A percentile compares a stretch with the other conserved stretches of the same genome.
These are phyloP conservation scores for Cetradonia linearis DNA, from an alignment of 495 filamentous ascomycete genomes.

Conservation along the genomic window DNA sequence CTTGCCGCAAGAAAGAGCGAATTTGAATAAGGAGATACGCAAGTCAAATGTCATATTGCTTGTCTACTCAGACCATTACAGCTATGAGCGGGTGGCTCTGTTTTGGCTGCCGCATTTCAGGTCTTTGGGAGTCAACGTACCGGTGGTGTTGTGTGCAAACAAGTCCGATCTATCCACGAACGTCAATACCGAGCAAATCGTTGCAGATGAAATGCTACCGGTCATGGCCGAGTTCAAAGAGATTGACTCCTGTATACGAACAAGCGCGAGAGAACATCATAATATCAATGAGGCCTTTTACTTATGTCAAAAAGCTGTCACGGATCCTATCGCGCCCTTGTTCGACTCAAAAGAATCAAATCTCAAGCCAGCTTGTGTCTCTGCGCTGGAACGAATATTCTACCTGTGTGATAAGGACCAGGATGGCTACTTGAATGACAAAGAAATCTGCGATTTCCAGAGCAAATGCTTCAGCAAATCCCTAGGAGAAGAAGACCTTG, in stretches of 20 bases:
- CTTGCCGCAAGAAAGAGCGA: slow-evolving; percentile 80
- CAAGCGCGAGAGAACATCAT: slow-evolving; percentile 85
- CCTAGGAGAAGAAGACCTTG: slow-evolving; percentile 63
- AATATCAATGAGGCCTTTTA: slow-evolving; percentile 98
- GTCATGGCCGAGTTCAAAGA: slow-evolving; percentile 99
- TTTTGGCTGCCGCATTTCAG: slow-evolving; percentile 98
- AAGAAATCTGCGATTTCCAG: slow-evolving; percentile 85
- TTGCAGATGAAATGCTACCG: slow-evolving; percentile 95
- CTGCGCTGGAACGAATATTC: slow-evolving; percentile 80
- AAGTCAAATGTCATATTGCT: slow-evolving; percentile 96
- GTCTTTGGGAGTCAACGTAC: slow-evolving; percentile 94
- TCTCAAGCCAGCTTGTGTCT: slow-evolving; percentile 78
- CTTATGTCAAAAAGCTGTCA: slow-evolving; percentile 96
- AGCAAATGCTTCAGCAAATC: slow-evolving; percentile 81
- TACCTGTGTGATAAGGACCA: slow-evolving; percentile 94
- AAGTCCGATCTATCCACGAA: slow-evolving; percentile 74
- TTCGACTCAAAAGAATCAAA: slow-evolving; percentile 89
- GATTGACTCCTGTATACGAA: slow-evolving; percentile 93
- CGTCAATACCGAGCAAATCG: slow-evolving; percentile 64
- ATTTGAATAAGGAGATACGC: slow-evolving; percentile 82
- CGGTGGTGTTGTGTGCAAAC: slow-evolving; percentile 92
- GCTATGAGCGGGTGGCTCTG: slow-evolving; percentile 91
- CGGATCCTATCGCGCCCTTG: slow-evolving; percentile 89
- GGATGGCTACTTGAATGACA: slow-evolving; percentile 85
- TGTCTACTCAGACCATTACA: slow-evolving; percentile 96